phyloP scores from a whole-genome alignment of 208 protist genomes.

The Acanthamoeba divionensis region DNA sequence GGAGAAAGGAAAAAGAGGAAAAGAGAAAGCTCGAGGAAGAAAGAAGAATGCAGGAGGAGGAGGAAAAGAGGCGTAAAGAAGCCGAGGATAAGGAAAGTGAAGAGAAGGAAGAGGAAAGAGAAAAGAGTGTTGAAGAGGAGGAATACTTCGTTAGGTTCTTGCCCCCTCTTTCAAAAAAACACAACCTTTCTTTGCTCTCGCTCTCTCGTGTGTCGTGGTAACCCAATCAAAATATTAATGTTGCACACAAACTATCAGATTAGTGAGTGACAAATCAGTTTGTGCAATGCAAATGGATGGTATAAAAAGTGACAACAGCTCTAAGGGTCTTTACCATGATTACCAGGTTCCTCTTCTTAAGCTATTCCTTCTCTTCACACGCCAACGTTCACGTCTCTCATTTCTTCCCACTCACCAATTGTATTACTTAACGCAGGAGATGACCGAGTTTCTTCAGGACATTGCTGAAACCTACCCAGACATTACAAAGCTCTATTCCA shows the following conservation, averaged over 20 bases:
- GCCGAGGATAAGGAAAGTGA: too few species aligned
- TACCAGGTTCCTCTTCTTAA: too few species aligned
- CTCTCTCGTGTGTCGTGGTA: too few species aligned
- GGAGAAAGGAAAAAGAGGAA: neutral
- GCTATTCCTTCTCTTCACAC: neutral
- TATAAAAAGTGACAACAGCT: conserved; percentile 43
- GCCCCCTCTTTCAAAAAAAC: too few species aligned
- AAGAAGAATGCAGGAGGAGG: too few species aligned
- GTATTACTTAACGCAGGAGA: neutral
- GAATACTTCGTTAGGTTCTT: neutral
- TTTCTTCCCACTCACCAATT: neutral
- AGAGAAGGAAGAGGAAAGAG: neutral
- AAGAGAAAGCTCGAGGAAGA: too few species aligned
- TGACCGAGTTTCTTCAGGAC: neutral
- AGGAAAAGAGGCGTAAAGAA: too few species aligned
- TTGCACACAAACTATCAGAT: neutral
- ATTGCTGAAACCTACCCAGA: neutral
- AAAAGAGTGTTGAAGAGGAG: neutral
- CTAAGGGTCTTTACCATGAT: too few species aligned
- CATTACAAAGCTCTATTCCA: conserved; percentile 2
- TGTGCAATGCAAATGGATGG: neutral
- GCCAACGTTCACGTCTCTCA: neutral
- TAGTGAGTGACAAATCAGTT: neutral
- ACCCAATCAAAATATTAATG: neutral
- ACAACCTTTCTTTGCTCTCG: too few species aligned